Base-by-base conservation (phyloP, 1,284 basidiomycete genomes). In the Trichosporon asahii region DNA sequence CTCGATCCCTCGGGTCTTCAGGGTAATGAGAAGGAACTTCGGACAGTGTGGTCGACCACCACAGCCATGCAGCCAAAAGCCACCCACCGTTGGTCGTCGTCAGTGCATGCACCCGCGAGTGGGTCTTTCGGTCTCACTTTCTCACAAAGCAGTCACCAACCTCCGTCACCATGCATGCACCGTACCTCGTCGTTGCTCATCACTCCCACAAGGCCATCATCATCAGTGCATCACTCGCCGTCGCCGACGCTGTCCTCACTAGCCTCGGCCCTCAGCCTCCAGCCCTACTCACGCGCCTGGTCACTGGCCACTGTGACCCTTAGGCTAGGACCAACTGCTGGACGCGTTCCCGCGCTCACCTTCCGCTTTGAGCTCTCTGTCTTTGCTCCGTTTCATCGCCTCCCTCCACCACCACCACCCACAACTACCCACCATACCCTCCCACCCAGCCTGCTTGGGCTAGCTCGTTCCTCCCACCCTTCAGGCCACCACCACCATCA, bases 141-240 rank as follows among this genome's bases (percentile, higher is more conserved):
- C 49, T 53, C 49, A 53, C 49, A 53, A 23, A 23, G 21, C 23
- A 53, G 21, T 53, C 21, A 53, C 21, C 49, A 7, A 23, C n/a
- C 21, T 1, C 49, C 49, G n/a, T 37, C n/a, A 53, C 21, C 18
- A 53, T 53, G 23, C 49, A 53, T 53, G 21, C 49, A 53, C 21
- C 21, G 6, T 21, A 4, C 21, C 8, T 25, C 49, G 21, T 18
- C 49, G 49, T 53, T 25, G 49, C 25, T 21, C 49, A 25, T 53
- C 49, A 12, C 23, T 70, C 84, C 79, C 73, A 84, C 88, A 66
- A 14, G 7, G 44, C 18, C 44, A 46, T 46, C 49, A 46, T 46
- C 49, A 53, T 23, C 49, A n/a, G 60, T 29, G 27, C 60, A 61
- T 61, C 27, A 15, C 33, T 61, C 60, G 60, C 29, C 31, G 4